Base-by-base conservation (phyloP, 768 basidiomycete genomes). In the Boletus rubropictus region DNA sequence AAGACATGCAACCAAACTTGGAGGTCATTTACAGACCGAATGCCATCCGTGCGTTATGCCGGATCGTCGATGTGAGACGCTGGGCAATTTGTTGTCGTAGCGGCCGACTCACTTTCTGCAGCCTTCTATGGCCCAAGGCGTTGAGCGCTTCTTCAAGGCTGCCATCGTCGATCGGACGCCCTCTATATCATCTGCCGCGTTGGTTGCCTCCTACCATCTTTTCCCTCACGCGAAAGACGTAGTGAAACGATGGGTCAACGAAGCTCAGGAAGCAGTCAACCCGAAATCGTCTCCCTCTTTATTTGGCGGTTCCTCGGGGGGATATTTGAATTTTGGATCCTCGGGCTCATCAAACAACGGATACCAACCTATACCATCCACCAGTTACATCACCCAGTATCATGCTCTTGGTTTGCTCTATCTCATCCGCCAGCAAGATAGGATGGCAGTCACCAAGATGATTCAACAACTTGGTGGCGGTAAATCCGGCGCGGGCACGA, bases 401-500 rank as follows among this genome's bases (percentile, higher is more conserved):
- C 96, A 98, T 62, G 94, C 92, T 2, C 75, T 99, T 29, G 95
- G 95, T 17, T 71, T 98, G 47, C 73, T 99, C 35, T 97, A 95
- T 67, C 73, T 91, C 51, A 97, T 99, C 60, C 82, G 96, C 36
- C 91, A 95, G 64, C 93, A 96, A 64, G 96, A 99, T 69, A 77
- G 96, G 52, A 99, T 98, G 96, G 96, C 96, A 3, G 82, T 98
- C 28, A 97, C 92, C 24, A 99, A 98, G 72, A 95, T 97, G 92
- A 94, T 99, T 42, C 95, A 98, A 67, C 95, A 98, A 64, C 78
- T 97, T 15, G 90, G 89, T 36, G 89, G 89, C 5, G 89, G 89
- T 12, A 88, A 88, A 59, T 83, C 86, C 32, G 89, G 89, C 24
- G 76, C 85, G 33, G 86, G 86, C 7, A 88, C 86, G 18, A 84